phyloP scores from a whole-genome alignment of 139 green algal species.

The Tetratostichococcus sp. region DNA sequence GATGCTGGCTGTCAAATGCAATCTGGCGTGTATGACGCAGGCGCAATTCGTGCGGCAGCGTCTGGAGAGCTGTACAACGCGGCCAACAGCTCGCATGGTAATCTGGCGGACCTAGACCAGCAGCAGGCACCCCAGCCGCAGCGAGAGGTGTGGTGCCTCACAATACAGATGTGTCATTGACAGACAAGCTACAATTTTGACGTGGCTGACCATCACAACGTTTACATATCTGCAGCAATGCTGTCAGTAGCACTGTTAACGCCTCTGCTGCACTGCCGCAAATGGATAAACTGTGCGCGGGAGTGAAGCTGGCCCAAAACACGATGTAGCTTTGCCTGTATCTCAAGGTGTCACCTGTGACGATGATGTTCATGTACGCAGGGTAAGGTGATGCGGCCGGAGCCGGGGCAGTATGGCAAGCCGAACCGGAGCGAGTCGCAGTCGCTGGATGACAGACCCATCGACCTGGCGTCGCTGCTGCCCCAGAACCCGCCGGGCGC shows the following conservation, averaged over 20 bases:
- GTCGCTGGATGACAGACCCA: neutral
- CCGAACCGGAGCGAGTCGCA: neutral
- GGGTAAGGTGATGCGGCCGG: neutral
- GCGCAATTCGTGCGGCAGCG: neutral
- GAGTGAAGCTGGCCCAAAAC: no score
- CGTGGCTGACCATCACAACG: no score
- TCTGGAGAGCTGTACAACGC: neutral
- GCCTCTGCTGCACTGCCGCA: no score
- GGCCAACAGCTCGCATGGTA: neutral
- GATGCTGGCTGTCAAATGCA: no score
- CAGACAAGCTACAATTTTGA: no score
- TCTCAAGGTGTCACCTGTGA: neutral
- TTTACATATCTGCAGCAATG: no score
- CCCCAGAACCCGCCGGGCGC: neutral
- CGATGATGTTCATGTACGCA: neutral
- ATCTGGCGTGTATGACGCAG: no score
- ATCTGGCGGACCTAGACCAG: neutral
- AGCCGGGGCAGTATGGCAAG: neutral
- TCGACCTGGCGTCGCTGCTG: neutral
- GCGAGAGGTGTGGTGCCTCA: neutral
- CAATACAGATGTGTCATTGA: no score
- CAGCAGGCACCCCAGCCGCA: neutral
- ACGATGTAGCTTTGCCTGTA: no score
- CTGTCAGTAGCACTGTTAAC: no score
- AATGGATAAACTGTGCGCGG: no score